Evolutionary conservation across 2,329 filamentous ascomycete species (phyloP).

Genomic region (Neopestalotiopsis clavispora): DNA sequence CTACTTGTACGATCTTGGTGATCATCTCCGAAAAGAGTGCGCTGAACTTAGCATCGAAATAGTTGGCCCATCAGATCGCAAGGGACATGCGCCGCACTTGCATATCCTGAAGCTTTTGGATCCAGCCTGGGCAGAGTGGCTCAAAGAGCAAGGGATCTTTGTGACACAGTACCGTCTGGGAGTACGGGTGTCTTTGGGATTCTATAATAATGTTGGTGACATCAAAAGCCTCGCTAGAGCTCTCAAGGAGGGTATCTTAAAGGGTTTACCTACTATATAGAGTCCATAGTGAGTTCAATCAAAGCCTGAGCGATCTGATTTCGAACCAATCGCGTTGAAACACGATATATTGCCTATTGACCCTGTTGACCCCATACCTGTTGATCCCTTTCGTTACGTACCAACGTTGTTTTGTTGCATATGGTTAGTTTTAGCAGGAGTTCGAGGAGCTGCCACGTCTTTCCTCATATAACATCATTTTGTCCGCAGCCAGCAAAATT

Average conservation of each 20-base stretch:
- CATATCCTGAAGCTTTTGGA: conserved; percentile 30
- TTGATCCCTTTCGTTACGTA: too few relatives aligned
- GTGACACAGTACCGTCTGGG: not conserved
- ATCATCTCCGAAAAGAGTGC: conserved; percentile 25
- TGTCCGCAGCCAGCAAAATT: too few relatives aligned
- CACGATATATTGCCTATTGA: too few relatives aligned
- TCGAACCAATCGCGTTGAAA: too few relatives aligned
- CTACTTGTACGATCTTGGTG: conserved; percentile 31
- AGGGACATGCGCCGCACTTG: conserved; percentile 34
- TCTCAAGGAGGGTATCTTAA: not conserved
- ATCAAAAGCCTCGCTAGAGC: not conserved
- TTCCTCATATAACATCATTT: too few relatives aligned
- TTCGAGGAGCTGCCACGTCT: too few relatives aligned
- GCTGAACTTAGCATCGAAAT: conserved; percentile 27
- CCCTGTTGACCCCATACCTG: too few relatives aligned
- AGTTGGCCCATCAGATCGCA: conserved; percentile 25
- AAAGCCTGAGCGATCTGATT: too few relatives aligned
- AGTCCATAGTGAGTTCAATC: too few relatives aligned
- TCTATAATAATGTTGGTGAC: not conserved
- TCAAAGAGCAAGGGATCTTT: not conserved
- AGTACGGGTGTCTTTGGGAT: not conserved
- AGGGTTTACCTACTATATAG: too few relatives aligned
- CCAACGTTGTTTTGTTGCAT: too few relatives aligned
- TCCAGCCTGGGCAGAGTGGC: not conserved
- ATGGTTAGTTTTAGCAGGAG: too few relatives aligned